phyloP scores from a whole-genome alignment of 1,284 basidiomycete species.

The Leccinum huronense region DNA sequence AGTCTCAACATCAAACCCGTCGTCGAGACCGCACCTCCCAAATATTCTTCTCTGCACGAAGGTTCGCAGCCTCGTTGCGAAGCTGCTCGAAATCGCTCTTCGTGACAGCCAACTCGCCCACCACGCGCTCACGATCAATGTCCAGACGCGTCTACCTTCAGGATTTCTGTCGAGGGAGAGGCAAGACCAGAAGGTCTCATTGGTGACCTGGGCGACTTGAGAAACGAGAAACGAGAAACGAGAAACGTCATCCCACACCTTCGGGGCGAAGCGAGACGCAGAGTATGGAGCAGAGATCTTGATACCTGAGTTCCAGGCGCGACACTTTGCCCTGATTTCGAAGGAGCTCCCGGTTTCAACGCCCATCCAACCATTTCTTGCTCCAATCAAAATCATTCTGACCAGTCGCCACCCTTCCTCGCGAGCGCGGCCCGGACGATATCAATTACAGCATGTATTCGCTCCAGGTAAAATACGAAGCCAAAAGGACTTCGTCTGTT shows the following conservation, averaged over 20 bases:
- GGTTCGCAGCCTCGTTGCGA: conserved; percentile 80
- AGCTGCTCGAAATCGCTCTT: conserved; percentile 67
- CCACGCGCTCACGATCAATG: conserved; percentile 44
- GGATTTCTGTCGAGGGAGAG: conserved; percentile 2
- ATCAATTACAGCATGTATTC: conserved; percentile 25
- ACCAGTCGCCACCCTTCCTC: conserved; percentile 34
- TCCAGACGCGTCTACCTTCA: conserved; percentile 7
- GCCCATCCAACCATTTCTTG: conserved; percentile 31
- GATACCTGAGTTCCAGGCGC: conserved; percentile 37
- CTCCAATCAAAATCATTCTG: conserved; percentile 6
- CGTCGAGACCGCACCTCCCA: conserved; percentile 66
- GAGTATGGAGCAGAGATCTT: conserved; percentile 29
- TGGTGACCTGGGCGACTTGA: conserved; percentile 4
- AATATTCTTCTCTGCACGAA: conserved; percentile 89
- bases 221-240: neutral
- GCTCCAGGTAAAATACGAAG: conserved; percentile 20
- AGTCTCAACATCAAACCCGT: neutral
- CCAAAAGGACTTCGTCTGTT: conserved; percentile 21
- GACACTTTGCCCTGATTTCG: conserved; percentile 34
- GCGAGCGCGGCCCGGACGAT: conserved; percentile 29
- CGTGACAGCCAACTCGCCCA: conserved; percentile 61
- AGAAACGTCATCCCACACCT: conserved; percentile 21
- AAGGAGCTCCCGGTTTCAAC: conserved; percentile 25
- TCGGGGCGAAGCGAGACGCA: conserved; percentile 4
- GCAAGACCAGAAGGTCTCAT: conserved; percentile 28